A percentile compares a stretch with the other conserved stretches of the same genome.
Evolutionary conservation across 2,329 filamentous ascomycete species (phyloP).

Genomic region (Diatrype stigma): DNA sequence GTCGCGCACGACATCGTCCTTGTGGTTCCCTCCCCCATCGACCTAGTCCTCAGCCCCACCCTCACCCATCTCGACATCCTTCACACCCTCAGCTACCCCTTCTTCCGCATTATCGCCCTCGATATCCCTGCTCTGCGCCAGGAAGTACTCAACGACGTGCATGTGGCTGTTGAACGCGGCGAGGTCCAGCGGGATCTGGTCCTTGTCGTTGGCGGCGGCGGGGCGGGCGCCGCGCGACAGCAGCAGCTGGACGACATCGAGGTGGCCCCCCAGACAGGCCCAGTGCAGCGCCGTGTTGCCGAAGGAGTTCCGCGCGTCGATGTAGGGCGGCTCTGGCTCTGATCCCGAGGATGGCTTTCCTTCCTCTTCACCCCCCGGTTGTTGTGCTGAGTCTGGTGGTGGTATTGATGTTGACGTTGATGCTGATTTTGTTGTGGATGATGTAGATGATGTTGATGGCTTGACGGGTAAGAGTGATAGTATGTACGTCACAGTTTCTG

Average conservation of each 20-base stretch:
- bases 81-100: constrained; percentile 36
- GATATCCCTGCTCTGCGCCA: constrained; percentile 43
- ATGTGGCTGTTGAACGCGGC: constrained; percentile 67
- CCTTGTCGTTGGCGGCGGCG: constrained; percentile 73
- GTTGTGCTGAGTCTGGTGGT: constrained; percentile 6
- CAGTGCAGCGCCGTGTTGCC: constrained; percentile 93
- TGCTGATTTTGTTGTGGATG: constrained; percentile 14
- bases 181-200: constrained; percentile 74
- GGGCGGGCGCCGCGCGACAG: constrained; percentile 74
- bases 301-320: constrained; percentile 70
- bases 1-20: too few species aligned
- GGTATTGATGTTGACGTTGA: constrained; percentile 3
- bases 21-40: constrained; percentile 2
- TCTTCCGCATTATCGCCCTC: constrained; percentile 43
- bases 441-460: constrained; percentile 12
- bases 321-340: constrained; percentile 39
- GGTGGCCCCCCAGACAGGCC: constrained; percentile 85
- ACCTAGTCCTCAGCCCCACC: constrained; percentile 1
- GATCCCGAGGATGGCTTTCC: constrained; percentile 36
- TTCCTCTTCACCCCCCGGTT: constrained; percentile 21
- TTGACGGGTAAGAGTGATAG: constrained; percentile 35
- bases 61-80: constrained; percentile 22
- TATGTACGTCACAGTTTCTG: constrained; percentile 43
- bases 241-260: constrained; percentile 73
- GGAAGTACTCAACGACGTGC: constrained; percentile 59